Evolutionary conservation across 129 eudicot genomes (phyloP), one percentile per base, ranked within the genome.

Genomic region (Rutidosis leptorrhynchoides): DNA sequence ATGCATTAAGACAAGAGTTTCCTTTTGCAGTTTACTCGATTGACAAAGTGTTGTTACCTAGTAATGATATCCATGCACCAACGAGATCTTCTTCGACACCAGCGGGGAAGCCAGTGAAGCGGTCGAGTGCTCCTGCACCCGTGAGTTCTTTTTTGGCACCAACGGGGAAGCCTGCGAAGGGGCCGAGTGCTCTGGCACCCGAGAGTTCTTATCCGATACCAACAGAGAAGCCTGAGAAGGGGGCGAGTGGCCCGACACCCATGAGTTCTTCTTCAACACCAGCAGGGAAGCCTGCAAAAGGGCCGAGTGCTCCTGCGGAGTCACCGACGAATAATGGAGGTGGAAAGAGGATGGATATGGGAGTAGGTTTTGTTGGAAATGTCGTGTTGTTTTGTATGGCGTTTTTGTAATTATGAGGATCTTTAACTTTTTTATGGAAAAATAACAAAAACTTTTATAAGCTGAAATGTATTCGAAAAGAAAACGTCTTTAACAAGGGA

Each of bases 11-110:
- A 54, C 78, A 72, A 17, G 72, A 55, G 7, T 77, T 55, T 7
- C 97, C 95, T 0, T 65, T 90, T 69, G 95, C 97, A 2, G 87
- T 90, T 40, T 90, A 84, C 29, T 73, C 79, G 46, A 79, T 90
- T 19, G 95, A 87, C 7, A 78, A 79, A 64, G 97, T 87, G 21
- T 71, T 90, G 76, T 27, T 87, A 74, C 91, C 92, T n/a, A 0
- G 0, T 16, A 64, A 9, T 20, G 79, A 72, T 7, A 77, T 89
- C 20, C 82, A 77, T 58, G 82, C 91, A 9, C 89, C 89, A 0
- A 77, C 77, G 16, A 65, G 73, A 3, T 79, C 89, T 17, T 22
- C 80, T n/a, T 25, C 74, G 7, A 49, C 64, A 3, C 63, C 69
- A 6, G 58, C 1, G 20, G 63, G 54, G 74, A 59, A 35, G 26